phyloP scores from a whole-genome alignment of 148 eudicot genomes.

The Fagopyrum esculentum region DNA sequence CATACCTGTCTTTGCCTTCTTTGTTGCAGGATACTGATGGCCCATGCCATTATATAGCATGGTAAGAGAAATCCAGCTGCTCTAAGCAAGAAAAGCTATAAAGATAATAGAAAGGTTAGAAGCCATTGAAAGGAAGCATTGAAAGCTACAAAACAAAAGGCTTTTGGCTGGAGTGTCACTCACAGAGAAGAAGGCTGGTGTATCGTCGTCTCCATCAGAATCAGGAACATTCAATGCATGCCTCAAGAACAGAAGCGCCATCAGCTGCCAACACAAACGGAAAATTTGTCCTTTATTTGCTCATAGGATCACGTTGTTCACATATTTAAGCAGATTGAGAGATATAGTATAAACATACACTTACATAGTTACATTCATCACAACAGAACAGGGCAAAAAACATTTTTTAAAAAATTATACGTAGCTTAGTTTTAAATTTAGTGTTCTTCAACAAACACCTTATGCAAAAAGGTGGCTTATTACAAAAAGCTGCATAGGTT shows the following conservation, averaged over 20 bases:
- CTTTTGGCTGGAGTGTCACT: constrained; percentile 16
- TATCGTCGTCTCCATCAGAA: constrained; percentile 67
- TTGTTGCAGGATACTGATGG: background rate
- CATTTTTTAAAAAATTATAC: too few species aligned
- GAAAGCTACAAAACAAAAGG: background rate
- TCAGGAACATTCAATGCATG: constrained; percentile 71
- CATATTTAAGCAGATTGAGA: too few species aligned
- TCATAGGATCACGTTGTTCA: too few species aligned
- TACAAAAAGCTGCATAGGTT: background rate
- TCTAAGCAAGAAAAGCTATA: background rate
- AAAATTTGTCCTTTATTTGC: background rate
- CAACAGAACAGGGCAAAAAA: background rate
- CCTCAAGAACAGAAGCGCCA: constrained; percentile 85
- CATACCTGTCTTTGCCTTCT: background rate
- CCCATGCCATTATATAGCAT: background rate
- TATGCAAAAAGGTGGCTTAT: too few species aligned
- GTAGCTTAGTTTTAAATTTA: too few species aligned
- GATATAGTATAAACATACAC: too few species aligned
- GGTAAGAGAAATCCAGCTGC: background rate
- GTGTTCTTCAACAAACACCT: too few species aligned
- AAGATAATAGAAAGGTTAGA: background rate
- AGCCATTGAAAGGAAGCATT: background rate
- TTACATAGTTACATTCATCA: too few species aligned
- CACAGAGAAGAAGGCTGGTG: constrained; percentile 73
- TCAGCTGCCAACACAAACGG: constrained; percentile 39